Evolutionary conservation across 73 alveolate species (phyloP).

Genomic region (Paramecium sonneborni): DNA sequence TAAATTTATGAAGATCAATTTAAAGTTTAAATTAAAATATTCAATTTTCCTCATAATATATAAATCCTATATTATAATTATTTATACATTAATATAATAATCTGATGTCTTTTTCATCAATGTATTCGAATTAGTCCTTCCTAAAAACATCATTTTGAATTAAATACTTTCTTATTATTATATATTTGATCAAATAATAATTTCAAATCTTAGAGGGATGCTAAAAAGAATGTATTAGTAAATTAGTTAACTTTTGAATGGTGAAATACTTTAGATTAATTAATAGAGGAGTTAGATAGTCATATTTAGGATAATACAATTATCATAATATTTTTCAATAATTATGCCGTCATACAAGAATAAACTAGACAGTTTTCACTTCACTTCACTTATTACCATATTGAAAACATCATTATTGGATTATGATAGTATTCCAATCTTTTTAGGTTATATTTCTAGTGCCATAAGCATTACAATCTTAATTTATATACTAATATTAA

Average conservation of each 20-base stretch:
- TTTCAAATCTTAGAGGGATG: background rate
- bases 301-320: background rate
- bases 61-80: no score
- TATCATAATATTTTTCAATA: background rate
- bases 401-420: background rate
- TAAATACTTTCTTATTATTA: background rate
- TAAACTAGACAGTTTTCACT: background rate
- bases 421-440: background rate
- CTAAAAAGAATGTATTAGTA: background rate
- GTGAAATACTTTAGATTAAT: background rate
- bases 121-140: background rate
- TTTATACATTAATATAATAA: no score
- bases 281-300: background rate
- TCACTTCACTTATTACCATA: background rate
- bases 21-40: background rate
- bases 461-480: background rate
- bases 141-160: background rate
- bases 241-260: conserved; percentile 20
- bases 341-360: background rate
- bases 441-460: background rate
- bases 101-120: no score
- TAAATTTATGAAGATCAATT: background rate
- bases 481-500: background rate
- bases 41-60: background rate
- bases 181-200: background rate